Evolutionary conservation across 78 protist species (phyloP).

Genomic region (Thecamonas trahens): DNA sequence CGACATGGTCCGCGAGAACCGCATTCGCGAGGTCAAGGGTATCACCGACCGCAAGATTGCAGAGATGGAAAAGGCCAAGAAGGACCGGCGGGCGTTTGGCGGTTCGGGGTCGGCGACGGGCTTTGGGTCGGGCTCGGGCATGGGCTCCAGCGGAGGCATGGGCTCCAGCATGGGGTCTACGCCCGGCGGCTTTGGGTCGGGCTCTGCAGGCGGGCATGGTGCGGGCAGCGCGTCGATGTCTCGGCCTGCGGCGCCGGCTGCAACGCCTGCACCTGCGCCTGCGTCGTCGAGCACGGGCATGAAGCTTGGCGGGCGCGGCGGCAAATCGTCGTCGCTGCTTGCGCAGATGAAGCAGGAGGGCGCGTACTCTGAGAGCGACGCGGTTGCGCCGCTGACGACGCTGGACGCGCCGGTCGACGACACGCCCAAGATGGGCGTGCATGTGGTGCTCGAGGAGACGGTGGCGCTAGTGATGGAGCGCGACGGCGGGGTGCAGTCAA

Average conservation of each 20-base stretch:
- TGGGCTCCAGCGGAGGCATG: background rate
- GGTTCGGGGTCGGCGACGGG: background rate
- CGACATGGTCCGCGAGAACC: slow-evolving; percentile 34
- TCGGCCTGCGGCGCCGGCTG: no score
- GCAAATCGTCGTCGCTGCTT: background rate
- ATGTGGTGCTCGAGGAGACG: slow-evolving; percentile 31
- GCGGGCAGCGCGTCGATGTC: background rate
- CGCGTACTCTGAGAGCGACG: no score
- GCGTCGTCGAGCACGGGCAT: slow-evolving; percentile 14
- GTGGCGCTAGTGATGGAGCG: background rate
- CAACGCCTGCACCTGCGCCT: background rate
- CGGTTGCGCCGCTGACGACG: background rate
- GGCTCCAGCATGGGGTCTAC: background rate
- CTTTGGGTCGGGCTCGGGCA: background rate
- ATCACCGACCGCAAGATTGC: slow-evolving; percentile 27
- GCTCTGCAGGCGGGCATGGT: background rate
- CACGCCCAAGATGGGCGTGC: no score
- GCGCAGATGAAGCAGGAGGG: no score
- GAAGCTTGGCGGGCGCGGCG: slow-evolving; percentile 26
- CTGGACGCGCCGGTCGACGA: no score
- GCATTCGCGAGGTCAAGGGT: slow-evolving; percentile 49
- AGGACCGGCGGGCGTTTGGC: background rate
- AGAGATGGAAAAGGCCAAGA: slow-evolving; percentile 12
- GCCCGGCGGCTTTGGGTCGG: background rate
- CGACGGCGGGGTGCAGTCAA: slow-evolving; percentile 36